phyloP scores from a whole-genome alignment of 2,329 filamentous ascomycete genomes.

The Aspergillus sp. region DNA sequence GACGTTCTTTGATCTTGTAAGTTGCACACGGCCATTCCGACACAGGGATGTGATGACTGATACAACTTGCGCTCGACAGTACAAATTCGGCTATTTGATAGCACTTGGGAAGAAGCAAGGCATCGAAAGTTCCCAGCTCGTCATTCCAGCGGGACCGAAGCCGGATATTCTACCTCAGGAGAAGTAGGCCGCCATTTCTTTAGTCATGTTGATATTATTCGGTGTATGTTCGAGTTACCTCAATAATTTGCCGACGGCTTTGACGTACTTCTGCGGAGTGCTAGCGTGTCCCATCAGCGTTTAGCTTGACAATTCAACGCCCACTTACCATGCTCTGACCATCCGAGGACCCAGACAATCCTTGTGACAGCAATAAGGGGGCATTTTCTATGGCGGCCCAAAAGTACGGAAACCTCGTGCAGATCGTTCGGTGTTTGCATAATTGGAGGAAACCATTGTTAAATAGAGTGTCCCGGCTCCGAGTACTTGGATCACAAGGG shows the following conservation, averaged over 20 bases:
- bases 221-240: not conserved
- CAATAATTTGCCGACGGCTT: not conserved
- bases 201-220: not conserved
- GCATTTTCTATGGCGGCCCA: not conserved
- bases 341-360: too few relatives aligned
- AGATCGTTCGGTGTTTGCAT: not conserved
- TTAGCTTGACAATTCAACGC: not conserved
- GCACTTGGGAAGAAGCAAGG: slow-evolving; percentile 22
- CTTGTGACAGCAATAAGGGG: not conserved
- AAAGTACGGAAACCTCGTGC: not conserved
- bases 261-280: not conserved
- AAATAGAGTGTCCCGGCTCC: not conserved
- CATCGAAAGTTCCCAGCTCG: slow-evolving; percentile 15
- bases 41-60: not conserved
- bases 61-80: slow-evolving; percentile 15
- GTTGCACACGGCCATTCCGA: slow-evolving; percentile 11
- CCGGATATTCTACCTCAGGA: slow-evolving; percentile 27
- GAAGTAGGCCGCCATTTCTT: not conserved
- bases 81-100: slow-evolving; percentile 27
- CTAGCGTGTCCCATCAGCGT: not conserved
- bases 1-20: slow-evolving; percentile 43
- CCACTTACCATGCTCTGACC: not conserved
- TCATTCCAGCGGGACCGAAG: slow-evolving; percentile 28
- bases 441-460: not conserved
- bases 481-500: not conserved